These are phyloP conservation scores for Solanum pimpinellifolium DNA, from an alignment of 257 asterid species.

Conservation along the genomic window DNA sequence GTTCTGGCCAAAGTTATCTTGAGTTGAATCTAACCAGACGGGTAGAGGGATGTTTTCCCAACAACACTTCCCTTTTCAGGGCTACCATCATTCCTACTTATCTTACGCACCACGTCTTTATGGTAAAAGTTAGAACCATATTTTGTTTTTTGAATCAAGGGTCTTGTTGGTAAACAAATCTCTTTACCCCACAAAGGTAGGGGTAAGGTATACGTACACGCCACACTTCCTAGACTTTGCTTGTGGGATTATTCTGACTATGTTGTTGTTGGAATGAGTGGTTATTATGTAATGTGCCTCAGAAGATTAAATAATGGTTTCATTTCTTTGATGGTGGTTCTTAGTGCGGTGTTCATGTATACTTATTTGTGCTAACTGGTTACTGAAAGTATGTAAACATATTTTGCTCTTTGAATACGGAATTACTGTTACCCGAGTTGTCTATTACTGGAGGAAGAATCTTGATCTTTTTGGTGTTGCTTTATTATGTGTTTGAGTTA, in stretches of 20 bases:
- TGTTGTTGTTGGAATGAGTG: neutral
- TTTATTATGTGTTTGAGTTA: neutral
- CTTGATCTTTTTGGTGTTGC: neutral
- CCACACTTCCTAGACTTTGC: neutral
- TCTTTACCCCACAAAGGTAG: neutral
- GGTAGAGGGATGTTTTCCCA: neutral
- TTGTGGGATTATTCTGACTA: neutral
- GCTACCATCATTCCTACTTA: neutral
- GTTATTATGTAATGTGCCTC: neutral
- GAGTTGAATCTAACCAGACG: neutral
- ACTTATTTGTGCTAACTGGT: neutral
- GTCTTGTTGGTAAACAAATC: neutral
- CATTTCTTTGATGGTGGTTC: neutral
- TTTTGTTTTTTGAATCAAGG: neutral
- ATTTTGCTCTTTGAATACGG: neutral
- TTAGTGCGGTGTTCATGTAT: neutral
- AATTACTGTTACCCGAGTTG: neutral
- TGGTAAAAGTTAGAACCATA: neutral
- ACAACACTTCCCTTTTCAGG: neutral
- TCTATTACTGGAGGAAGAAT: neutral
- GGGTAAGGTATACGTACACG: neutral
- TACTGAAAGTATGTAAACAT: neutral
- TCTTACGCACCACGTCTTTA: neutral
- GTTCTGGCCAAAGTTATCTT: neutral
- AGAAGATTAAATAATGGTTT: neutral